phyloP scores from a whole-genome alignment of 2,329 filamentous ascomycete genomes.

The Fusarium sp. region DNA sequence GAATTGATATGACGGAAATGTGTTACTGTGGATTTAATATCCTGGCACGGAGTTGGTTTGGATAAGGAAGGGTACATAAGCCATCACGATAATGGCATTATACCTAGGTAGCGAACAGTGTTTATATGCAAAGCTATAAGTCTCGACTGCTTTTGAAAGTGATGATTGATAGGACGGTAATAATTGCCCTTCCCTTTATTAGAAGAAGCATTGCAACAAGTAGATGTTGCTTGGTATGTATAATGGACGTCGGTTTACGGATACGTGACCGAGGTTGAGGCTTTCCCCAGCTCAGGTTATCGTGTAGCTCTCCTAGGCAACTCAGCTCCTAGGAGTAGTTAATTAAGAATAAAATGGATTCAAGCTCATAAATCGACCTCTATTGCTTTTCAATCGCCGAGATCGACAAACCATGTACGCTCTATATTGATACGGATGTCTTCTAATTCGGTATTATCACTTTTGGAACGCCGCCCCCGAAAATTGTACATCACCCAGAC shows the following conservation, averaged over 20 bases:
- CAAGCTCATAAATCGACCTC: background rate
- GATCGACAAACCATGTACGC: slow-evolving; percentile 33
- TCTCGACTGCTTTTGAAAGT: background rate
- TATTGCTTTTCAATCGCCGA: slow-evolving; percentile 14
- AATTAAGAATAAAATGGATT: background rate
- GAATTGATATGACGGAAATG: slow-evolving; percentile 11
- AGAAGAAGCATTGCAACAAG: no score
- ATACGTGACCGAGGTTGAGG: no score
- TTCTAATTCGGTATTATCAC: slow-evolving; percentile 34
- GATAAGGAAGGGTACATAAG: slow-evolving; percentile 14
- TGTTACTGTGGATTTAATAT: background rate
- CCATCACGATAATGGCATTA: slow-evolving; percentile 12
- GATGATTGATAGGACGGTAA: background rate
- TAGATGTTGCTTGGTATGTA: no score
- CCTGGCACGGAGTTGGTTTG: slow-evolving; percentile 38
- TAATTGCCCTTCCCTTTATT: background rate
- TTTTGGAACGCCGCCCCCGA: slow-evolving; percentile 43
- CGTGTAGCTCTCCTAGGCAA: background rate
- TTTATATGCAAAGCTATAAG: background rate
- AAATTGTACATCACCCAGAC: slow-evolving; percentile 50
- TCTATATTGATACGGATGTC: slow-evolving; percentile 41
- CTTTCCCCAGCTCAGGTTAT: no score
- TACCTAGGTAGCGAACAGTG: slow-evolving; percentile 11
- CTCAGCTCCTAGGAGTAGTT: background rate
- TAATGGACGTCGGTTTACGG: no score